Base-by-base conservation (phyloP, 768 basidiomycete genomes). In the Fomitopsis serialis region DNA sequence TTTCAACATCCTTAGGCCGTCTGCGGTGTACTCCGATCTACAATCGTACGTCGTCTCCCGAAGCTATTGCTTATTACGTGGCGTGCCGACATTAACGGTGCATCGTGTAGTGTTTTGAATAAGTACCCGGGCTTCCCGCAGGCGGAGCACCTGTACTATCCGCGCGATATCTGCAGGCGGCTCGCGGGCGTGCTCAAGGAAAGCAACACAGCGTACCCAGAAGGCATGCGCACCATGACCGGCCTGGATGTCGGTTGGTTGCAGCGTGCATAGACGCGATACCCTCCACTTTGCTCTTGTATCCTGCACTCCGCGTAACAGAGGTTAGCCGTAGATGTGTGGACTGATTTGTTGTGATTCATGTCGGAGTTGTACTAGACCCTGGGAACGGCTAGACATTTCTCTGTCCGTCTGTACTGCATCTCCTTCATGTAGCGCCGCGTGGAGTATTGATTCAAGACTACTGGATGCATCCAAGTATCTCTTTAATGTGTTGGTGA, bases 81-180 rank as follows among this genome's bases (percentile, higher is more conserved):
- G 10, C 43, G 32, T 45, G 24, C 27, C 48, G 32, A 37, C 48
- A 36, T 53, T 23, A 22, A 17, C 19, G 12, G 29, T 45, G 37
- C 42, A 19, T 52, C 34, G 44, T 63, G 8, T 52, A 87, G 81
- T 46, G 72, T 85, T 27, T 60, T 89, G 53, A 73, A 83, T 62
- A 84, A 77, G 58, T 88, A 90, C 66, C 89, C 89, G 32, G 84
- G 86, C 19, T 92, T 92, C 65, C 85, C 87, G 9, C 90, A 92
- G 65, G 87, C 90, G n/a, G 94, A 98, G 67, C 82, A 86, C 56
- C 72, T 97, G 9, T 82, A 79, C 32, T 97, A 98, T 63, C 90
- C 95, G 0, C 78, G 84, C 71, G 74, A 82, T 22, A 78, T 91
- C 12, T 92, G 93, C 66, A 78, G 78, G 10, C 80, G 84, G 44